Percentiles rank a stretch among this genome's conserved stretches.
Conservation (phyloP, 192 early-diverging fungal species). For the Gaertneriomyces sp. region DNA sequence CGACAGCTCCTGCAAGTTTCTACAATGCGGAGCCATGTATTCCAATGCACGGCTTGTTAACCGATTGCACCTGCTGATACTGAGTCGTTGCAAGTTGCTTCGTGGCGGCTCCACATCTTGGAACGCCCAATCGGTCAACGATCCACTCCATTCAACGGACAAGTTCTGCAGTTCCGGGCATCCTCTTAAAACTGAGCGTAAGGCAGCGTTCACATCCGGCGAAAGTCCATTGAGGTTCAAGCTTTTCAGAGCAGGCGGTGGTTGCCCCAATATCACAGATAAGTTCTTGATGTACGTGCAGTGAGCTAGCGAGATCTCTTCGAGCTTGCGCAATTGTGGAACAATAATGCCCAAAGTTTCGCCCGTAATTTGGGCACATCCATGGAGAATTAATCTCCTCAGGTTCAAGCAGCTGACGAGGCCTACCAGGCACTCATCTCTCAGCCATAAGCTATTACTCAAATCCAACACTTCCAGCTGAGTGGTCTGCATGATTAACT, state of each 20-base stretch:
- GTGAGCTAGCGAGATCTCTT: not conserved
- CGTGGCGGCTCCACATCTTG: no score
- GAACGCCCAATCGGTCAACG: no score
- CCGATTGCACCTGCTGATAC: not conserved
- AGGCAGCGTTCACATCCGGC: no score
- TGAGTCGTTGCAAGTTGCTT: not conserved
- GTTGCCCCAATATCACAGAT: no score
- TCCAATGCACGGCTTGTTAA: not conserved
- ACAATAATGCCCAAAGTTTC: slow-evolving; percentile 3
- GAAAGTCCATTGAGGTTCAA: no score
- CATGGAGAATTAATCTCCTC: not conserved
- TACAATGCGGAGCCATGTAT: not conserved
- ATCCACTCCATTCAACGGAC: no score
- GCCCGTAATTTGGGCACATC: not conserved
- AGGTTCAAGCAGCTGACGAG: not conserved
- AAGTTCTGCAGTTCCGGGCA: no score
- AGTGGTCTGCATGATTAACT: slow-evolving; percentile 5
- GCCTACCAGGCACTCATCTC: not conserved
- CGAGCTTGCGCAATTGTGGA: not conserved
- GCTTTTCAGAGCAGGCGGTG: no score
- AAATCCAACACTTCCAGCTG: not conserved
- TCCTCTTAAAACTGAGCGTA: no score
- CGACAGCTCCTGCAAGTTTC: not conserved
- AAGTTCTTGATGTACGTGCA: not conserved
- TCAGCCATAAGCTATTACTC: slow-evolving; percentile 3